Base-by-base conservation (phyloP, 179 eudicot genomes). In the Drosera spatulata region DNA sequence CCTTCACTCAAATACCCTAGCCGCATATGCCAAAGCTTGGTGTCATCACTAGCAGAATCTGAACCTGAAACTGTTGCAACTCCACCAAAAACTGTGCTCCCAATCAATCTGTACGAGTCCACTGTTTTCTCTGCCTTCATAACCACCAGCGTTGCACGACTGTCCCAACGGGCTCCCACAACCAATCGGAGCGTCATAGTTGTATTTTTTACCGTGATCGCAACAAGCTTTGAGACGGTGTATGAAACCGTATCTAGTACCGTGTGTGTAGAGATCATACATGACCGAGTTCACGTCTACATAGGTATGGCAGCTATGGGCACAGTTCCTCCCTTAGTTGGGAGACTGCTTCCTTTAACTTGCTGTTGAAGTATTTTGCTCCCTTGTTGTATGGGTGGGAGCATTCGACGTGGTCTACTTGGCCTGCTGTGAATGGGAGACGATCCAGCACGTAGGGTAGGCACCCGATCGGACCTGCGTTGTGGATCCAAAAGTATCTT, bases 401-500 rank as follows among this genome's bases (percentile, higher is more conserved):
- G 56, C 83, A 79, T 8, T 80, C 83, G 11, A 62, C 63, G 42
- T 54, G 42, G 48, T 79, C 83, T 40, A 72, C 71, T 67, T 75
- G 68, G 60, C 68, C 46, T 8, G 77, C 73, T 8, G 39, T 69
- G 7, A 75, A n/a, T 10, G 38, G 65, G 6, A 75, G 12, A 0
- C 66, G 63, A 53, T 72, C 77, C 71, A 79, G 53, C 39, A 75
- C 66, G 50, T 79, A 75, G 9, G 83, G 77, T 3, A 79, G 68
- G 59, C 83, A 79, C 2, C 83, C 83, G 1, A 79, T 39, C 13
- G 83, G 83, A 3, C 80, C 83, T 5, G 83, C 75, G 58, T 79
- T 79, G 62, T 79, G 83, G 53, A 79, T 66, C 83, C 80, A 79
- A 64, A 75, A 79, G 39, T 69, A 79, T 58, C 77, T 75, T 42